Base-by-base conservation (phyloP, 2,329 filamentous ascomycete genomes). In the Cercospora sp. region DNA sequence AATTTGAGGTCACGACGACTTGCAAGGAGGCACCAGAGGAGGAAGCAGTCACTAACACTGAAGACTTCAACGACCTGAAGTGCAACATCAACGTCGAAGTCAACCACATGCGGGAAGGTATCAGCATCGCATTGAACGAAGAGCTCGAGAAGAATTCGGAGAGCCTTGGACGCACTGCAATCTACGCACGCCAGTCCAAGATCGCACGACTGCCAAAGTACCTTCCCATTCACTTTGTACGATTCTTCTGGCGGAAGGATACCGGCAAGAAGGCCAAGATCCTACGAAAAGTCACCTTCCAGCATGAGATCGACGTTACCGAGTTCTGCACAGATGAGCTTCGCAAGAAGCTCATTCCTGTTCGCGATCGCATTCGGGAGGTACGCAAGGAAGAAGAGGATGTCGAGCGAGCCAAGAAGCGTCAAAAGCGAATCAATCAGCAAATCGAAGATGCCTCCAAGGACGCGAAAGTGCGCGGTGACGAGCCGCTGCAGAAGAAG, bases 181-280 rank as follows among this genome's bases (percentile, higher is more conserved):
- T 87, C 2, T 99, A 97, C 81, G 97, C 93, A 60, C 97, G 97
- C 81, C 91, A 87, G 3, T 95, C 93, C n/a, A 89, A 90, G 77
- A 96, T 99, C 74, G 88, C 94, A 10, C 90, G 94, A 20, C 84
- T 97, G 60, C 95, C 95, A 18, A 96, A 97, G 80, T 97, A 99
- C 79, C 86, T 99, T 55, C 95, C 95, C 0, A 92, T 99, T 3
- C 95, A 99, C 80, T 97, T 99, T 79, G 92, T 99, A 66, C 92
- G 95, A 72, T 99, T 99, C 83, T 97, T 94, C 83, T 99, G 95
- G 95, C 94, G 96, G 78, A 89, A 91, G 58, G 93, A 96, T 73
- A 93, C 92, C 3, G 91, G 96, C 80, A 98, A 98, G 84, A 99
- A 99, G 85, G 94, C 94, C 73, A 99, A 99, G 86, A 99, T 99